These are phyloP conservation scores for Arxiozyma heterogenica DNA, from an alignment of 1,139 yeast genomes.

Conservation along the genomic window DNA sequence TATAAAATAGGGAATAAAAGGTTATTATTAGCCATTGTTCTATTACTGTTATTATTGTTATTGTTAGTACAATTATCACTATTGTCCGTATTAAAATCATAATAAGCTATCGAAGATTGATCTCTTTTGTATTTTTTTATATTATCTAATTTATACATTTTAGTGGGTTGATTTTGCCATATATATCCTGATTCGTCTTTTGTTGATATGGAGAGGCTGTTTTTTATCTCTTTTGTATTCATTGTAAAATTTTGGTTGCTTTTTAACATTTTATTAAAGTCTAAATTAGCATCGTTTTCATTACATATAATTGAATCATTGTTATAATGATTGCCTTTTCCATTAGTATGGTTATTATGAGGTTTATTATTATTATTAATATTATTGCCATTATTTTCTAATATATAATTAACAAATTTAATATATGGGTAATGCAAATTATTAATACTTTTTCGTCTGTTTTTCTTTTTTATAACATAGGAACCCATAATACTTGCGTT, in stretches of 20 bases:
- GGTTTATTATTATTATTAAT: no score
- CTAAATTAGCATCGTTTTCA: conserved; percentile 36
- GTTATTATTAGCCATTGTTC: neutral
- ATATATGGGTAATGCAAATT: neutral
- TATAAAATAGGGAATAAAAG: neutral
- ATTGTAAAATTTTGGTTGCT: neutral
- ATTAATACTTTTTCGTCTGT: no score
- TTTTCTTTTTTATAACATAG: neutral
- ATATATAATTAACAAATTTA: conserved; percentile 1
- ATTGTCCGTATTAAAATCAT: neutral
- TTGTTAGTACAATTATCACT: neutral
- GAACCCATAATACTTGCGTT: neutral
- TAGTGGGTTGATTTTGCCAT: neutral
- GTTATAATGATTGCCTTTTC: neutral
- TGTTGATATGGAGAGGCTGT: neutral
- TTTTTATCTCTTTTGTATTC: neutral
- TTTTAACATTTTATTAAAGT: conserved; percentile 1
- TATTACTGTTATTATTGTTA: neutral
- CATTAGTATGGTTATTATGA: no score
- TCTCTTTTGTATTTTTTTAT: neutral
- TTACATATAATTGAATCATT: conserved; percentile 34
- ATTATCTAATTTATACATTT: neutral
- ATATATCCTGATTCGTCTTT: neutral
- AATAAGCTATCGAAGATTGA: neutral
- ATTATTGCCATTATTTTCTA: neutral